These are phyloP conservation scores for Pseudognaphalium luteoalbum DNA, from an alignment of 129 eudicot species.

Conservation along the genomic window DNA sequence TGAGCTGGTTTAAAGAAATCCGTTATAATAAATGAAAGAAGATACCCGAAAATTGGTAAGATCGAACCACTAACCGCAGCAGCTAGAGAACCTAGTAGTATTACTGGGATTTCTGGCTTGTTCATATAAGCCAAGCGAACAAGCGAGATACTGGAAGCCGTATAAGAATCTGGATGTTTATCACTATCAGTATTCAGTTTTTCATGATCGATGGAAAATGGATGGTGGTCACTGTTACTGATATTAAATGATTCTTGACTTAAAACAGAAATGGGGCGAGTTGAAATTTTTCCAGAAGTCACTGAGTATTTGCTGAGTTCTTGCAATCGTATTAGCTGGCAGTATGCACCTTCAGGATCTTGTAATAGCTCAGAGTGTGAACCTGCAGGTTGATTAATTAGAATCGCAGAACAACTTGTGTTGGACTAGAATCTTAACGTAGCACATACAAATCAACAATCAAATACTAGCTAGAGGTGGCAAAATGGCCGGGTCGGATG, in stretches of 20 bases:
- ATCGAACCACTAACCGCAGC: conserved; percentile 68
- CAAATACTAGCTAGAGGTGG: background rate
- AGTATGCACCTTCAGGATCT: conserved; percentile 80
- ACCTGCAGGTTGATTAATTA: conserved; percentile 40
- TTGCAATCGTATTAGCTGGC: conserved; percentile 69
- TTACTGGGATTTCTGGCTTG: conserved; percentile 54
- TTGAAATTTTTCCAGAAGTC: background rate
- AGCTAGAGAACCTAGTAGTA: conserved; percentile 56
- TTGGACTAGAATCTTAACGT: background rate
- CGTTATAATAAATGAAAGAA: conserved; percentile 56
- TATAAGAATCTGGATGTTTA: background rate
- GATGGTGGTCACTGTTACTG: conserved; percentile 15
- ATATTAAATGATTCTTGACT: conserved; percentile 55
- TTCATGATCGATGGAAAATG: background rate
- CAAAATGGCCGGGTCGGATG: background rate
- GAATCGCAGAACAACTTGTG: background rate
- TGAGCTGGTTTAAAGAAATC: conserved; percentile 59
- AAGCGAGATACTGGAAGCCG: conserved; percentile 2
- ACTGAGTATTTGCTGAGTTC: conserved; percentile 41
- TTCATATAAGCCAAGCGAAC: conserved; percentile 62
- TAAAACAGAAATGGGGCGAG: conserved; percentile 29
- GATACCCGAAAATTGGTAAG: conserved; percentile 59
- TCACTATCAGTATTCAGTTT: background rate
- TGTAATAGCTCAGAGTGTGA: conserved; percentile 64
- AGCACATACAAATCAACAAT: background rate